Conservation (phyloP, 2,329 filamentous ascomycete species). For the Epichloe uncinata region DNA sequence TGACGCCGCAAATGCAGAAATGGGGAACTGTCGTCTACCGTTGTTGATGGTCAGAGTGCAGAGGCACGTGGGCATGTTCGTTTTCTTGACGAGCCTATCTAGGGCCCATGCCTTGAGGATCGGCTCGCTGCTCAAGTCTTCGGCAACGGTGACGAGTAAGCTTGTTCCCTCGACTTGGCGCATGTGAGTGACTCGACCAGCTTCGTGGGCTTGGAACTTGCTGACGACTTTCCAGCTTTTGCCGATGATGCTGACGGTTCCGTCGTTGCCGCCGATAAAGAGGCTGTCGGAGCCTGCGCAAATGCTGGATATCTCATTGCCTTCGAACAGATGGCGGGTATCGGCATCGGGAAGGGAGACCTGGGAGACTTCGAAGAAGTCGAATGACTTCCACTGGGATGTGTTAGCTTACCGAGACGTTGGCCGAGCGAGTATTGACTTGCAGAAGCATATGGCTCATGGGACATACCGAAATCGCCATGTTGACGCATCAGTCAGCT, state of each 20-base stretch:
- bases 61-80: conserved; percentile 73
- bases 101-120: conserved; percentile 95
- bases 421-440: not conserved
- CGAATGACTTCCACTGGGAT: conserved; percentile 89
- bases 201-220: conserved; percentile 76
- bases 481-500: conserved; percentile 16
- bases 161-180: conserved; percentile 81
- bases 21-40: conserved; percentile 83
- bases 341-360: conserved; percentile 71
- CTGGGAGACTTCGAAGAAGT: conserved; percentile 94
- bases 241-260: conserved; percentile 76
- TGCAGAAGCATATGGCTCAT: not conserved
- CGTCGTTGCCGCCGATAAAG: conserved; percentile 77
- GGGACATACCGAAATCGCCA: conserved; percentile 21
- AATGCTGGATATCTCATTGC: conserved; percentile 69
- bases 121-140: conserved; percentile 79
- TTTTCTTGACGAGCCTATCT: conserved; percentile 89
- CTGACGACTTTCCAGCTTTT: conserved; percentile 76
- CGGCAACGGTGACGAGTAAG: conserved; percentile 71
- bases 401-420: not conserved
- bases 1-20: conserved; percentile 78
- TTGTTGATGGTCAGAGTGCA: conserved; percentile 81
- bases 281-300: conserved; percentile 81
- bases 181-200: conserved; percentile 75
- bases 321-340: conserved; percentile 64